Base-by-base conservation (phyloP, 2,329 filamentous ascomycete species). In the Sarocladium strictum region DNA sequence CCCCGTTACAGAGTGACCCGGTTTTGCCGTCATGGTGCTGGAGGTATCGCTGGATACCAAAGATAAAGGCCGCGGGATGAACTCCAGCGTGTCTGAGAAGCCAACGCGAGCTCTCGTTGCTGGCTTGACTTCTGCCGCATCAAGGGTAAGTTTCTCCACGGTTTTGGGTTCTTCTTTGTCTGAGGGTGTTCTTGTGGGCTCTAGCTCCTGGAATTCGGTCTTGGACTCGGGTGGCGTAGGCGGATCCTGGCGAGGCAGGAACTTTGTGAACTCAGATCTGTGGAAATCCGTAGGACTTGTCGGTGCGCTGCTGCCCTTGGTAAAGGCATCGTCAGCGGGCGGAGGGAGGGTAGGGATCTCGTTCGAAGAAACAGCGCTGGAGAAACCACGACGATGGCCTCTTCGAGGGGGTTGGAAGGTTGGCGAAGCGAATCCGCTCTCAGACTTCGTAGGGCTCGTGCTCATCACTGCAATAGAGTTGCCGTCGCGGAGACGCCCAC, bases 21-120 rank as follows among this genome's bases (percentile, higher is more conserved):
- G 79, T 24, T 84, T 80, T 17, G 85, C 78, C 1, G 89, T 90
- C 54, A 83, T 73, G 2, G 87, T 94, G 64, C 86, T 91, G 45
- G 90, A 86, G 0, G 89, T 90, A 66, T 94, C 90, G 19, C 85
- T 92, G 1, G 90, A 96, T 14, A 95, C 84, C 19, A 92, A 76
- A 2, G 92, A 96, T 17, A 95, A 72, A 0, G 92, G 91, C 11
- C 90, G 82, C 4, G 87, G 87, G 61, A 92, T 92, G 58, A 88
- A 91, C 67, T 95, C 89, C 26, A 95, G 77, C 11, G 83, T 88
- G 59, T 95, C 90, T 1, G 89, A 90, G 64, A 96, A 96, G 1
- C 87, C 89, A 45, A 96, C 90, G 12, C 87, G 78, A 40, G 84
- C 80, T 57, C 84, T 80, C 3, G 78, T 76, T 9, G 57, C 56